Conservation (phyloP, 345 rosid genomes). For the Trapa bicornis region DNA sequence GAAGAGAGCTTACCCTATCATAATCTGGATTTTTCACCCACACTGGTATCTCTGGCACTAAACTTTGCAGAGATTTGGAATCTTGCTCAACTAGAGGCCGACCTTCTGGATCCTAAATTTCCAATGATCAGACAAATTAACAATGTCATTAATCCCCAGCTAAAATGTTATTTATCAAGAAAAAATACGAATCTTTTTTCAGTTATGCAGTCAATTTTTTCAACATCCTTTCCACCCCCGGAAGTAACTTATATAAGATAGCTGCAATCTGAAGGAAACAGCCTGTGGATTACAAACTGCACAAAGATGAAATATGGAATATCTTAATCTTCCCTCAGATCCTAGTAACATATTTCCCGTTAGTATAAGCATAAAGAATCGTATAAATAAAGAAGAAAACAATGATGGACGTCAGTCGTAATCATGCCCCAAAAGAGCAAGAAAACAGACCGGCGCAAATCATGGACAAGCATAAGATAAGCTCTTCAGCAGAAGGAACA, state of each 20-base stretch:
- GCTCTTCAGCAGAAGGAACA: no score
- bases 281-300: background rate
- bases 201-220: background rate
- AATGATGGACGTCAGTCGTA: no score
- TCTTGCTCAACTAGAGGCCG: constrained; percentile 72
- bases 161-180: background rate
- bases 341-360: background rate
- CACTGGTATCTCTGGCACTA: constrained; percentile 77
- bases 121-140: background rate
- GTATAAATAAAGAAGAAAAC: no score
- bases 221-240: background rate
- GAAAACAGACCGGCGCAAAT: no score
- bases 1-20: constrained; percentile 59
- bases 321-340: background rate
- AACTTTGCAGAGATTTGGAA: constrained; percentile 39
- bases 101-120: constrained; percentile 56
- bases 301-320: background rate
- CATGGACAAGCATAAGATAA: no score
- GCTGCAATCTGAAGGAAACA: background rate
- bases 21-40: constrained; percentile 97
- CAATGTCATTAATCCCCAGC: background rate
- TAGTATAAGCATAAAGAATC: no score
- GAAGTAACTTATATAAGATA: background rate
- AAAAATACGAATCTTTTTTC: background rate
- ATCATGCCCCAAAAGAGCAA: no score